phyloP scores from a whole-genome alignment of 495 filamentous ascomycete species.

The Penicillium egyptiacum region DNA sequence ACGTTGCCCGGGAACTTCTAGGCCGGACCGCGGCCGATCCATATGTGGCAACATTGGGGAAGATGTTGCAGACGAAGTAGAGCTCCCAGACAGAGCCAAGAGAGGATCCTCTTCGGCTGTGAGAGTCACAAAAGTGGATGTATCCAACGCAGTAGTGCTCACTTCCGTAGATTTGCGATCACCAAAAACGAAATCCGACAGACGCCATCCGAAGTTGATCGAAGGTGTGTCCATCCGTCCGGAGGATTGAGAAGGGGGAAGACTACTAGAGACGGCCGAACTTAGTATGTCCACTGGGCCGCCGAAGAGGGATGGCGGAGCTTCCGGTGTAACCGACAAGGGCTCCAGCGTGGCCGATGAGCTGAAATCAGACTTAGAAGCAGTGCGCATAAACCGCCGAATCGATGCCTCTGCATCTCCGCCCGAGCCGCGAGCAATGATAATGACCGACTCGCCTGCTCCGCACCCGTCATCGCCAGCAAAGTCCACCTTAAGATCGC shows the following conservation, averaged over 20 bases:
- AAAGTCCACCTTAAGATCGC: conserved; percentile 85
- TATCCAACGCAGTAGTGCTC: conserved; percentile 72
- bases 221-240: conserved; percentile 7
- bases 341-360: conserved; percentile 16
- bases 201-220: conserved; percentile 55
- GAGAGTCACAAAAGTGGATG: conserved; percentile 67
- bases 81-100: conserved; percentile 54
- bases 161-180: conserved; percentile 56
- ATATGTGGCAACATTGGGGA: conserved; percentile 56
- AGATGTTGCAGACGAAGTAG: conserved; percentile 57
- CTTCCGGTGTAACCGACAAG: background rate
- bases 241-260: conserved; percentile 36
- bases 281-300: conserved; percentile 24
- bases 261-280: conserved; percentile 11
- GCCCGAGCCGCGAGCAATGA: conserved; percentile 68
- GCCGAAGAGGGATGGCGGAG: conserved; percentile 39
- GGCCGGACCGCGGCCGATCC: conserved; percentile 38
- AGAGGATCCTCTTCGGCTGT: conserved; percentile 76
- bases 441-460: conserved; percentile 71
- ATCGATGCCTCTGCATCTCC: conserved; percentile 52
- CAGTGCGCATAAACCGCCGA: conserved; percentile 49
- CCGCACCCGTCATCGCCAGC: conserved; percentile 71
- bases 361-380: conserved; percentile 10
- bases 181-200: conserved; percentile 57
- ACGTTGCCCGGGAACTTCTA: conserved; percentile 75